Evolutionary conservation across 345 rosid genomes (phyloP).

Genomic region (Pelargonium nanum): DNA sequence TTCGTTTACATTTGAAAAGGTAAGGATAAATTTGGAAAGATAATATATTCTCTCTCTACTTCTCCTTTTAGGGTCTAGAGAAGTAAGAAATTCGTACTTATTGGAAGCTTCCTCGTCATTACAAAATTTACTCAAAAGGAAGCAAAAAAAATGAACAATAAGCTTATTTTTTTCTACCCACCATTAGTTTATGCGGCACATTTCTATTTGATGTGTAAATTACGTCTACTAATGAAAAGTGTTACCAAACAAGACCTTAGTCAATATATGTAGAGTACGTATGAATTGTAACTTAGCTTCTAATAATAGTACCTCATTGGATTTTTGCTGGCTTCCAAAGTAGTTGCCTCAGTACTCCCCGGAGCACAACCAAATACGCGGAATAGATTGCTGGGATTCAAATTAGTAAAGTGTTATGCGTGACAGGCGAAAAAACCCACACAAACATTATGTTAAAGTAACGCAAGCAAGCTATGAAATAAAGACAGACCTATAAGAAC

Average conservation of each 20-base stretch:
- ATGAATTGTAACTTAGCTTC: neutral
- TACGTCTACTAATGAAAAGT: conserved; percentile 4
- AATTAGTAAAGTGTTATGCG: conserved; percentile 1
- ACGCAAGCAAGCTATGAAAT: too few species aligned
- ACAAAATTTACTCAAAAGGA: too few species aligned
- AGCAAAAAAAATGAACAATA: too few species aligned
- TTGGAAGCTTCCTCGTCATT: too few species aligned
- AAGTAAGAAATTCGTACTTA: too few species aligned
- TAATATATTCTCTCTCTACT: too few species aligned
- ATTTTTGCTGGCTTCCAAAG: conserved; percentile 97
- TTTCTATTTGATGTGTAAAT: too few species aligned
- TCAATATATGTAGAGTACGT: neutral
- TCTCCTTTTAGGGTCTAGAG: too few species aligned
- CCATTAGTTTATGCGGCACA: too few species aligned
- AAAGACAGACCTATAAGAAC: conserved; percentile 77
- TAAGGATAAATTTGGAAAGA: too few species aligned
- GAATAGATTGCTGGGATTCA: conserved; percentile 63
- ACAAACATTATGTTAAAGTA: neutral
- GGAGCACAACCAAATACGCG: conserved; percentile 77
- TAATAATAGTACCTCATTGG: conserved; percentile 68
- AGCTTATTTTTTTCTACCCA: too few species aligned
- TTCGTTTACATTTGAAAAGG: too few species aligned
- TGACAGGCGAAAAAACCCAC: neutral
- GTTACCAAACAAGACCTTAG: neutral
- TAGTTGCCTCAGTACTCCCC: conserved; percentile 74